Base-by-base conservation (phyloP, 371 early-diverging fungal species). In the Dinochytrium kinnereticum region DNA sequence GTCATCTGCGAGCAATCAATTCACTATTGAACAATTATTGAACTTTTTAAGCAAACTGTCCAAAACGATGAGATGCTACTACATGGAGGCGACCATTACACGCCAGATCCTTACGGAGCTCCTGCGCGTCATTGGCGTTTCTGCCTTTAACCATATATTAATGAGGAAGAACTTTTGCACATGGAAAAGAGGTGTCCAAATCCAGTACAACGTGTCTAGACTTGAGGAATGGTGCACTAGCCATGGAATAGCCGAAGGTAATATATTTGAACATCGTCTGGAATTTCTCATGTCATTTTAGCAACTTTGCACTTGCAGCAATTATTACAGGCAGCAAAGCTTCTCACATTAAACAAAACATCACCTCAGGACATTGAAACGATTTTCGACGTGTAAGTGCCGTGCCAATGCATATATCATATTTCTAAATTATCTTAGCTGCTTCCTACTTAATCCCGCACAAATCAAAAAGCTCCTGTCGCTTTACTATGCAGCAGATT, bases 171-270 rank as follows among this genome's bases (percentile, higher is more conserved):
- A 82, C 71, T 88, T 87, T 70, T 82, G 80, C 66, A 86, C 86
- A 3, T 87, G 85, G 84, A 87, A 87, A 74, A 78, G 89, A 15
- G 90, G 90, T 28, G 97, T 97, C 91, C 98, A 98, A 86, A 96
- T 98, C 76, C 98, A 97, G 83, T 97, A 96, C 87, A 98, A 98
- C 77, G 91, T 97, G 51, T 93, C 95, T 2, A 90, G 96, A 21
- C 83, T 98, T 64, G 95, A 96, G 79, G 98, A 98, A 79, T 98
- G 98, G 98, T 96, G 96, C 88, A 94, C 86, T 79, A 90, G 82
- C 24, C 95, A 96, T 77, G 92, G 91, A 34, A 90, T 96, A 28
- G 80, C 90, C 21, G 96, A 97, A 77, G 90, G 81, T 81, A n/a
- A n/a, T n/a, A 30, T 57, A 61, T 34, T 61, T 61, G 15, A 31